A percentile compares a stretch with the other conserved stretches of the same genome.
Conservation (phyloP, 2,329 filamentous ascomycete genomes). For the Blumeriella jaapii region DNA sequence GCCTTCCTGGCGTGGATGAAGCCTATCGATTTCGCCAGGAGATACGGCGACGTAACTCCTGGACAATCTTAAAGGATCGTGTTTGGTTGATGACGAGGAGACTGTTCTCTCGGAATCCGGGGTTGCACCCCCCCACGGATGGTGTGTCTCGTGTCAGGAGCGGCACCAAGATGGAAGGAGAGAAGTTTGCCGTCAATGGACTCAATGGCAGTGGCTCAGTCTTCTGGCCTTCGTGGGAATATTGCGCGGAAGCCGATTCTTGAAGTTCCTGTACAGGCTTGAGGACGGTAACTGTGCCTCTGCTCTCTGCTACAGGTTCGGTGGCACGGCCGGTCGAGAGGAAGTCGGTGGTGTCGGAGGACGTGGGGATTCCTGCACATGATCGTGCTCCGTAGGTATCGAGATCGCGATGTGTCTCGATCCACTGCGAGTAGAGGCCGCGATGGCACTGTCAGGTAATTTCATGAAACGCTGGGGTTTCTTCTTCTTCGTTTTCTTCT, state of each 20-base stretch:
- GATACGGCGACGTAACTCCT: slow-evolving; percentile 10
- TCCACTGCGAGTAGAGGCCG: slow-evolving; percentile 40
- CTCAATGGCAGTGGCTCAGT: too few species aligned
- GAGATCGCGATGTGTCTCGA: slow-evolving; percentile 50
- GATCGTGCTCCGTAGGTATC: slow-evolving; percentile 41
- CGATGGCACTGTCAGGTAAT: slow-evolving; percentile 45
- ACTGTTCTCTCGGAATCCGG: too few species aligned
- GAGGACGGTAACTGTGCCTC: slow-evolving; percentile 23
- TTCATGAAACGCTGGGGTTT: slow-evolving; percentile 27
- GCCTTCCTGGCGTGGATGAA: slow-evolving; percentile 10
- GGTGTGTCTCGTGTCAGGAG: too few species aligned
- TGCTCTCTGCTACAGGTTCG: background rate
- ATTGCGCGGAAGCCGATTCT: slow-evolving; percentile 26
- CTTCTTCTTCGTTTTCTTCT: slow-evolving; percentile 27
- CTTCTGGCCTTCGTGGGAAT: too few species aligned
- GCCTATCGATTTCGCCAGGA: slow-evolving; percentile 4
- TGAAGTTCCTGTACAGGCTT: slow-evolving; percentile 29
- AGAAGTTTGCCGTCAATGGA: background rate
- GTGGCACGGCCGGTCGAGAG: background rate
- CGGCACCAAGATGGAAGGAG: too few species aligned
- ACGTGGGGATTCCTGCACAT: slow-evolving; percentile 25
- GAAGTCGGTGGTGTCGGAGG: background rate
- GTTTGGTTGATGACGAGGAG: background rate
- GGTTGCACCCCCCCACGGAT: background rate
- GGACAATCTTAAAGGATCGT: slow-evolving; percentile 2